phyloP scores from a whole-genome alignment of 257 asterid genomes.

The Lithospermum erythrorhizon region DNA sequence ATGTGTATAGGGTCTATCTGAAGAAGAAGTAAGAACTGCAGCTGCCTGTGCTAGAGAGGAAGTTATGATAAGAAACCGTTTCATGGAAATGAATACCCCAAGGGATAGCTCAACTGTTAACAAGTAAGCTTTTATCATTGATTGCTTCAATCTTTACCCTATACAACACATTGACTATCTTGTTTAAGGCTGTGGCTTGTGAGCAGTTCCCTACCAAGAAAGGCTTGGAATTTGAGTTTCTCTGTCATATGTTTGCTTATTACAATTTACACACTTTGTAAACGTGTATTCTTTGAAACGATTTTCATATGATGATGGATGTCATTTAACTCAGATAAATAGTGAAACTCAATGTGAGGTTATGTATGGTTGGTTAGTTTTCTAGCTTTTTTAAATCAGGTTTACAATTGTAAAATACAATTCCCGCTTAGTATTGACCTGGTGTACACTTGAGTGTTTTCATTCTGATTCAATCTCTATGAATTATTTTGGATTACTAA shows the following conservation, averaged over 20 bases:
- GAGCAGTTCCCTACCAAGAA: too few species aligned
- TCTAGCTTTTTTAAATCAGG: neutral
- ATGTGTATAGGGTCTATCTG: conserved; percentile 79
- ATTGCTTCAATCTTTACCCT: neutral
- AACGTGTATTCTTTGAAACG: too few species aligned
- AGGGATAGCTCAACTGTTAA: conserved; percentile 77
- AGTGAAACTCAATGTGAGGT: neutral
- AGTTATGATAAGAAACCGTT: conserved; percentile 92
- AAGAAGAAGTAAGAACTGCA: conserved; percentile 95
- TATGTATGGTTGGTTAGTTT: neutral
- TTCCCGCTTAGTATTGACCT: too few species aligned
- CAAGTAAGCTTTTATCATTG: conserved; percentile 42
- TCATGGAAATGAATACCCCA: conserved; percentile 98
- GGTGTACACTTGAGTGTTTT: too few species aligned
- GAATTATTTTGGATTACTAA: neutral
- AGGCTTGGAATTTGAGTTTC: neutral
- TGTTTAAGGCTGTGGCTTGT: neutral
- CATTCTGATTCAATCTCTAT: too few species aligned
- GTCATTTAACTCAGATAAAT: neutral
- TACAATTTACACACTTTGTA: too few species aligned
- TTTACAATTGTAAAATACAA: conserved; percentile 7
- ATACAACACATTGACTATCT: neutral
- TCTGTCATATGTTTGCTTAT: neutral
- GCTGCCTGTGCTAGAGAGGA: conserved; percentile 99
- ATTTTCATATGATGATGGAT: neutral